Evolutionary conservation across 202 grass and related monocot genomes (phyloP).

Genomic region (Tripidium arundinaceum): DNA sequence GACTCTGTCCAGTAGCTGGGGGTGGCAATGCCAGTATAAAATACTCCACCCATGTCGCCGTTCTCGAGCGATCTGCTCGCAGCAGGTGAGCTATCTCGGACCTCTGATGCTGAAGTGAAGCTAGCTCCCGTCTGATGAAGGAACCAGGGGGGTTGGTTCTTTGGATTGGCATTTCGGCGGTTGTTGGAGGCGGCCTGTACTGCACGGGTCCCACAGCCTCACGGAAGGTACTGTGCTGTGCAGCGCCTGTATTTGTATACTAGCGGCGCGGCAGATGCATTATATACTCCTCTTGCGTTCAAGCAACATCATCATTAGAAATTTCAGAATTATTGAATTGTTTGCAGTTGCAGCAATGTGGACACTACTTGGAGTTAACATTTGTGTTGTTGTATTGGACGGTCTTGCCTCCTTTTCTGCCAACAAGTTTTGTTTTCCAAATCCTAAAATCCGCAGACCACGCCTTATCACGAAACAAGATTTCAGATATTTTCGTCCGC

Average conservation of each 20-base stretch:
- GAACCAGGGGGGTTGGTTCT: neutral
- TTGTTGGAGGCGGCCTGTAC: slow-evolving; percentile 34
- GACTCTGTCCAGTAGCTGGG: too few species aligned
- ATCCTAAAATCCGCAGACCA: neutral
- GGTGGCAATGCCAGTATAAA: too few species aligned
- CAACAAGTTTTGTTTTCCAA: neutral
- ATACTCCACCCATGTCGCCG: too few species aligned
- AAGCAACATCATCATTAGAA: slow-evolving; percentile 18
- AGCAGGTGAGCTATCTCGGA: slow-evolving; percentile 57
- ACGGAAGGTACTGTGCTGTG: neutral
- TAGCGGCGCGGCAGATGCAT: too few species aligned
- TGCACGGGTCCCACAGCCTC: slow-evolving; percentile 34
- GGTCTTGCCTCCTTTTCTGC: slow-evolving; percentile 21
- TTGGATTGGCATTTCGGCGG: slow-evolving; percentile 15
- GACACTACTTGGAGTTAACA: neutral
- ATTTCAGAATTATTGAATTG: slow-evolving; percentile 11
- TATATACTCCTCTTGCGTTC: neutral
- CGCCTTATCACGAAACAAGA: neutral
- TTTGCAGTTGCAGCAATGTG: slow-evolving; percentile 29
- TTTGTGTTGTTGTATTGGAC: too few species aligned
- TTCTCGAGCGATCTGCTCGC: neutral
- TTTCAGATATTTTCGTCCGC: neutral
- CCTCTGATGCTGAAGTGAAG: slow-evolving; percentile 25
- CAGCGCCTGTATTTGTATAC: neutral
- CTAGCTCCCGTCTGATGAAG: neutral